These are phyloP conservation scores for Leccinum aurantiacum DNA, from an alignment of 768 basidiomycete species.

Conservation along the genomic window DNA sequence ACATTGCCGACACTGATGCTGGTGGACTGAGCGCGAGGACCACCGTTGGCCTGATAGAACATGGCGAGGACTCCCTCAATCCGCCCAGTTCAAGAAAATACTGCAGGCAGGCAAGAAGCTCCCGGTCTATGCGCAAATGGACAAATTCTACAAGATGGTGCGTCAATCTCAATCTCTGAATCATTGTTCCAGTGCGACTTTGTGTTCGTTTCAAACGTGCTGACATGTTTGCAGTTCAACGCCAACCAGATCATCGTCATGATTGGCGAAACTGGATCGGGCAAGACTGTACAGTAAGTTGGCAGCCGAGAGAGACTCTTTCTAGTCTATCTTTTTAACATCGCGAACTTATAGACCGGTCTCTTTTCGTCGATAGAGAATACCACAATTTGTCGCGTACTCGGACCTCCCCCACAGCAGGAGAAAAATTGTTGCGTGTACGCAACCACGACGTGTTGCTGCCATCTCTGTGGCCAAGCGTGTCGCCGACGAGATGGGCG, in stretches of 20 bases:
- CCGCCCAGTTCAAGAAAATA: conserved; percentile 83
- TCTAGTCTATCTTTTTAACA: conserved; percentile 21
- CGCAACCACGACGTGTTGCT: conserved; percentile 93
- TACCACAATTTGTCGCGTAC: conserved; percentile 94
- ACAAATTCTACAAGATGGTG: conserved; percentile 87
- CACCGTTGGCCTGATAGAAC: too few relatives aligned
- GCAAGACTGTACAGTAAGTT: conserved; percentile 92
- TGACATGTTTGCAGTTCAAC: conserved; percentile 24
- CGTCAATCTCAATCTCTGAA: conserved; percentile 33
- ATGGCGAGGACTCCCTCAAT: conserved; percentile 46
- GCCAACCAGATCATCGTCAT: conserved; percentile 80
- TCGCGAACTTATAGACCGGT: conserved; percentile 30
- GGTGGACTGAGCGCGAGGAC: too few relatives aligned
- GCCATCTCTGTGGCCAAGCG: conserved; percentile 98
- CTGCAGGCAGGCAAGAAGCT: conserved; percentile 81
- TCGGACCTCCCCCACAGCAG: conserved; percentile 89
- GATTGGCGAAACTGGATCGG: conserved; percentile 94
- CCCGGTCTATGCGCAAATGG: conserved; percentile 91
- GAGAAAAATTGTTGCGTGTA: conserved; percentile 93
- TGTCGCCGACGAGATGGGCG: conserved; percentile 99
- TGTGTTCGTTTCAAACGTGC: neutral
- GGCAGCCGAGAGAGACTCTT: conserved; percentile 16
- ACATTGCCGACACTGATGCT: too few relatives aligned
- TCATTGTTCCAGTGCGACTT: neutral
- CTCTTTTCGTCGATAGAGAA: conserved; percentile 50